A percentile compares a stretch with the other conserved stretches of the same genome.
These are phyloP conservation scores for Chaetomium fimeti DNA, from an alignment of 495 filamentous ascomycete genomes.

Conservation along the genomic window DNA sequence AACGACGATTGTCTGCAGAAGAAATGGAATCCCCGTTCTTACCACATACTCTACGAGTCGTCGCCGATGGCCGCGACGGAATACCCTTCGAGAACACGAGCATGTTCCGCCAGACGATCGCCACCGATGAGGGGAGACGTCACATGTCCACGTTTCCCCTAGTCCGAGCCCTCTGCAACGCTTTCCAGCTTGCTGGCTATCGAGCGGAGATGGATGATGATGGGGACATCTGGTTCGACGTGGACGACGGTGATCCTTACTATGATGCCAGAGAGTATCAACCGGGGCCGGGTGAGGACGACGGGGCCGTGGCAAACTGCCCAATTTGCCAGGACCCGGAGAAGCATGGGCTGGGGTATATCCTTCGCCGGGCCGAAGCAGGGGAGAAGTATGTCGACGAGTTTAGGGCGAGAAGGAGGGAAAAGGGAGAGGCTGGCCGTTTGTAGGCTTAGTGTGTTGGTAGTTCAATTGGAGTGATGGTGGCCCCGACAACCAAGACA, in stretches of 20 bases:
- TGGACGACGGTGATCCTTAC: constrained; percentile 19
- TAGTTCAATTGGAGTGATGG: too few species aligned
- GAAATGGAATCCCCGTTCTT: neutral
- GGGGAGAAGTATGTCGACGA: constrained; percentile 6
- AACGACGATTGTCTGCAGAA: neutral
- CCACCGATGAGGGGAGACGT: neutral
- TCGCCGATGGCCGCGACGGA: neutral
- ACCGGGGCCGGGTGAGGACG: neutral
- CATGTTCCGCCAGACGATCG: constrained; percentile 10
- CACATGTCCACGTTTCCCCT: constrained; percentile 17
- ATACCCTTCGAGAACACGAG: constrained; percentile 1
- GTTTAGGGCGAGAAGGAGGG: constrained; percentile 12
- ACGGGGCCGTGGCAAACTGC: constrained; percentile 8
- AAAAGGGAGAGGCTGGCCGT: neutral
- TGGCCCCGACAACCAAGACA: too few species aligned
- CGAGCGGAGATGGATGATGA: constrained; percentile 22
- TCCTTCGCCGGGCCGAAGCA: constrained; percentile 2
- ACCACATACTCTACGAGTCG: neutral
- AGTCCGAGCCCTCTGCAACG: constrained; percentile 17
- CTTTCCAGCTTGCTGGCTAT: constrained; percentile 19
- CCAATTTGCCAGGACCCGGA: constrained; percentile 15
- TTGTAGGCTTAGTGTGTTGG: neutral
- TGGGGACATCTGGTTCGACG: constrained; percentile 23
- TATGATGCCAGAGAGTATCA: constrained; percentile 20
- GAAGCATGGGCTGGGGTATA: constrained; percentile 13